Evolutionary conservation across 306 rosid species (phyloP).

Genomic region (Dicorynia guianensis): DNA sequence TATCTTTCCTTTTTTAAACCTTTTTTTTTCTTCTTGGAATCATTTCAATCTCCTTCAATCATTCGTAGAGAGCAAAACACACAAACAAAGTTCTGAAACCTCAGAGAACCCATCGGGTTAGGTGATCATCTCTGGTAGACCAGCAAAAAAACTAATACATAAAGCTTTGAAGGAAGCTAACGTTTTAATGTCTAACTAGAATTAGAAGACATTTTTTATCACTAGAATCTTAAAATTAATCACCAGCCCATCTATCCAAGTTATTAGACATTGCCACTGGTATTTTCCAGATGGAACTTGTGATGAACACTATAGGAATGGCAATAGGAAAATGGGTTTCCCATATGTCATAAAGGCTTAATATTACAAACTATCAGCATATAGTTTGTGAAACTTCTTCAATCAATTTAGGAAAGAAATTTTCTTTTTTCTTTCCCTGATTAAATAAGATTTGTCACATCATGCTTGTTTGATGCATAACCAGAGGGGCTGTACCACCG

Average conservation of each 20-base stretch:
- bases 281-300: no score
- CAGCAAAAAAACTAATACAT: background rate
- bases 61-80: background rate
- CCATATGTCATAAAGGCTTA: background rate
- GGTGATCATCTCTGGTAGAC: background rate
- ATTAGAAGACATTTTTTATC: background rate
- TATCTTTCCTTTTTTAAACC: background rate
- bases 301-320: no score
- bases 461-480: constrained; percentile 5
- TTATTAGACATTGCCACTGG: background rate
- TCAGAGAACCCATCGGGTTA: background rate
- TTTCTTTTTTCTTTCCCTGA: background rate
- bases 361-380: background rate
- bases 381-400: background rate
- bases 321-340: background rate
- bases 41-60: constrained; percentile 19
- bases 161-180: background rate
- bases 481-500: background rate
- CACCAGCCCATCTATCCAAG: constrained; percentile 2
- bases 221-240: background rate
- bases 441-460: background rate
- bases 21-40: background rate
- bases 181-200: background rate
- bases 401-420: background rate
- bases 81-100: background rate